Percentiles rank a stretch among this genome's conserved stretches.
These are phyloP conservation scores for Rubia yunnanensis DNA, from an alignment of 257 asterid species.

Conservation along the genomic window DNA sequence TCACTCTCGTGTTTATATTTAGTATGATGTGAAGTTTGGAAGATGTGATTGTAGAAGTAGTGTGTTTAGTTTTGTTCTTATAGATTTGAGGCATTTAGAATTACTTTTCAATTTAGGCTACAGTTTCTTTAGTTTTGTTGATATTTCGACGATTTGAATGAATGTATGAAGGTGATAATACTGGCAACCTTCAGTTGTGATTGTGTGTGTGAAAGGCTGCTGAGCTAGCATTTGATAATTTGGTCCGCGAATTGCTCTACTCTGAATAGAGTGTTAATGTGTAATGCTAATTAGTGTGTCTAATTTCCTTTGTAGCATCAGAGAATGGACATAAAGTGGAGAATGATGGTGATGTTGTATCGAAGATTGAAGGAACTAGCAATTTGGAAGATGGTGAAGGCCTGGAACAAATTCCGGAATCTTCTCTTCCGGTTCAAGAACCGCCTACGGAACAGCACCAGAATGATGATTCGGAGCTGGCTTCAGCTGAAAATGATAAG, in stretches of 20 bases:
- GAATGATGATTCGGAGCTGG: slow-evolving; percentile 15
- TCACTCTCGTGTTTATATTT: not conserved
- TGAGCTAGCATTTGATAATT: no score
- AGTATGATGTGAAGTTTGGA: not conserved
- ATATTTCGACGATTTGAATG: not conserved
- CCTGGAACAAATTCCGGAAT: slow-evolving; percentile 29
- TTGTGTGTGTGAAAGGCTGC: not conserved
- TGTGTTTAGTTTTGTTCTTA: no score
- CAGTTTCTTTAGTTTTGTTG: not conserved
- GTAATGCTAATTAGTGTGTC: slow-evolving; percentile 9
- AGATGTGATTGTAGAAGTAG: not conserved
- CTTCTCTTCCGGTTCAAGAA: slow-evolving; percentile 19
- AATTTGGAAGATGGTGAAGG: slow-evolving; percentile 16
- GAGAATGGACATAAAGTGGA: slow-evolving; percentile 31
- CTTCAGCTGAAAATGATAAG: slow-evolving; percentile 26
- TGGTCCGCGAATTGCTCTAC: not conserved
- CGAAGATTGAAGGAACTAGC: slow-evolving; percentile 17
- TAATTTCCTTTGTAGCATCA: slow-evolving; percentile 16
- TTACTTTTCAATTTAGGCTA: no score
- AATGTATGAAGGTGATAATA: not conserved
- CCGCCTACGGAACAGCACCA: slow-evolving; percentile 17
- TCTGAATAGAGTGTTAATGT: no score
- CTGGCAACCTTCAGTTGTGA: not conserved
- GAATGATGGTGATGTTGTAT: slow-evolving; percentile 15
- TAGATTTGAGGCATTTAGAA: no score